Evolutionary conservation across 1,284 basidiomycete species (phyloP).

Genomic region (Rhodotorula sp.): DNA sequence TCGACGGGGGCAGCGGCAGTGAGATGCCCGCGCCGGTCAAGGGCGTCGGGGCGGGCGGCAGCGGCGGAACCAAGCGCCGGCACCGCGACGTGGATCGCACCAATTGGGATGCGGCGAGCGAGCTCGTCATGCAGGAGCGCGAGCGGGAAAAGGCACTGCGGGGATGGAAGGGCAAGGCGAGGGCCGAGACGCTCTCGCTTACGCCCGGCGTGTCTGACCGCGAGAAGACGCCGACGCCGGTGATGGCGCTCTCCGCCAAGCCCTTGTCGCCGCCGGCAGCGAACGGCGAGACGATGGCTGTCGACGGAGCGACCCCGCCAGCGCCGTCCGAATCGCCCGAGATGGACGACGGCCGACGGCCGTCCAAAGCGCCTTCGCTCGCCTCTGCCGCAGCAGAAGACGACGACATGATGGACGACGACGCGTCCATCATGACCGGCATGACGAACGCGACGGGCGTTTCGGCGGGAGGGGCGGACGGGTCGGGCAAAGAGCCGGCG

Average conservation of each 20-base stretch:
- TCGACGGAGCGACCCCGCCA: not conserved
- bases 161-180: not conserved
- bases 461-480: conserved; percentile 2
- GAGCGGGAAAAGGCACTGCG: conserved; percentile 7
- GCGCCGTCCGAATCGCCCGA: not conserved
- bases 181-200: not conserved
- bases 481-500: conserved; percentile 21
- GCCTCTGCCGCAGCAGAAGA: conserved; percentile 5
- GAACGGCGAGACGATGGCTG: not conserved
- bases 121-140: conserved; percentile 11
- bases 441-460: conserved; percentile 7
- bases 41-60: conserved; percentile 24
- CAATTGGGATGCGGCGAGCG: conserved; percentile 30
- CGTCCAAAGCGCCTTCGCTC: not conserved
- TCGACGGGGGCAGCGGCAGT: not conserved
- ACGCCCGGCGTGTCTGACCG: not conserved
- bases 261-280: not conserved
- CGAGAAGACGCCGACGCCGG: conserved; percentile 17
- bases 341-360: not conserved
- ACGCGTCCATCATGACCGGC: conserved; percentile 14
- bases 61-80: conserved; percentile 23
- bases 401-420: conserved; percentile 25
- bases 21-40: not conserved
- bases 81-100: conserved; percentile 19
- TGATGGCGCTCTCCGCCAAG: not conserved